phyloP scores from a whole-genome alignment of 2,329 filamentous ascomycete species.

The Botrytis fabae region DNA sequence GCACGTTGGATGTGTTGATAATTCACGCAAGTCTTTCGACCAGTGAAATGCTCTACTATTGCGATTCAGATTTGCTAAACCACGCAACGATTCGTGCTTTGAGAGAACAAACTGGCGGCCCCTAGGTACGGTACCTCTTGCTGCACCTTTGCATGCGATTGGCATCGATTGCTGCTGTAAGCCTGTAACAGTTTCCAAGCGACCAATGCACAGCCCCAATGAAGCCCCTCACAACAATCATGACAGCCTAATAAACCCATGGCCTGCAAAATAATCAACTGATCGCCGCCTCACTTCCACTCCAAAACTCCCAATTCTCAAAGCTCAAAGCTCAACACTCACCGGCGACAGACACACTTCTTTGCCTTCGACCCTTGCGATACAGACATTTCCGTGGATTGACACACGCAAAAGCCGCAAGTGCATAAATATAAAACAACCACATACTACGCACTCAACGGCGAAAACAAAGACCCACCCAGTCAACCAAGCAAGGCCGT shows the following conservation, averaged over 20 bases:
- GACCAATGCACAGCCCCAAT: constrained; percentile 14
- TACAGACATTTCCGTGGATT: neutral
- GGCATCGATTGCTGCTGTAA: neutral
- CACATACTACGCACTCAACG: neutral
- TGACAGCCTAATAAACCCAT: neutral
- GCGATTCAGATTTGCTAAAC: neutral
- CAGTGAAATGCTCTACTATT: neutral
- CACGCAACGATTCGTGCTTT: neutral
- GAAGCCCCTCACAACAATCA: constrained; percentile 1
- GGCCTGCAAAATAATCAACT: neutral
- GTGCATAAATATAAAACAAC: constrained; percentile 1
- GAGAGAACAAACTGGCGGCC: neutral
- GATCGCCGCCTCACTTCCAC: constrained; percentile 3
- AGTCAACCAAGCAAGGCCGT: constrained; percentile 4
- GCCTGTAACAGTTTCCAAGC: neutral
- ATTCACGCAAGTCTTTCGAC: neutral
- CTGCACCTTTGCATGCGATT: neutral
- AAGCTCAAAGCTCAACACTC: neutral
- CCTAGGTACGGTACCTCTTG: neutral
- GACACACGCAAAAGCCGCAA: neutral
- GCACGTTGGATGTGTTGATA: too few relatives aligned
- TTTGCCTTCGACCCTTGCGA: neutral
- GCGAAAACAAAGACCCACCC: constrained; percentile 2
- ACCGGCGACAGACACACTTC: neutral
- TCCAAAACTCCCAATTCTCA: neutral